Percentiles rank a stretch among this genome's conserved stretches.
These are phyloP conservation scores for Rubroshorea leprosula DNA, from an alignment of 345 rosid species.

Conservation along the genomic window DNA sequence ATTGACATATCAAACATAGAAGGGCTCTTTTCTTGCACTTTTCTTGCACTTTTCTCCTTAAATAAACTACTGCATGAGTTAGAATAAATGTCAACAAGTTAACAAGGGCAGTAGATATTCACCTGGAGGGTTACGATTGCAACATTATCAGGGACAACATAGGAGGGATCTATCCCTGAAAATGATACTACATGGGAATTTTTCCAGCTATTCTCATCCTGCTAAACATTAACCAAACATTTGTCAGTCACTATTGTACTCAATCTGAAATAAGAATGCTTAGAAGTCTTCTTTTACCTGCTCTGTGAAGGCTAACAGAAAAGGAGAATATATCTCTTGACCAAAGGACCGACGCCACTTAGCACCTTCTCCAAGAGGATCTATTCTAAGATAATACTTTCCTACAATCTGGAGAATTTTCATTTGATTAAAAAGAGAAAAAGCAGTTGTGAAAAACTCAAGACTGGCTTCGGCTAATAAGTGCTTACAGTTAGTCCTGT, in stretches of 20 bases:
- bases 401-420: conserved; percentile 12
- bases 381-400: conserved; percentile 18
- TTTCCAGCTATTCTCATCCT: conserved; percentile 14
- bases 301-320: conserved; percentile 20
- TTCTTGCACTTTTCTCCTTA: too few species aligned
- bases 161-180: conserved; percentile 11
- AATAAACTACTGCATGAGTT: too few species aligned
- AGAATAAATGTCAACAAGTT: background rate
- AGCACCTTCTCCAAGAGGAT: conserved; percentile 18
- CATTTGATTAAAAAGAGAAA: conserved; percentile 1
- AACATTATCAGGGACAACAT: conserved; percentile 18
- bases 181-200: conserved; percentile 8
- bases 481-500: conserved; percentile 58
- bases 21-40: too few species aligned
- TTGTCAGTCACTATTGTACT: background rate
- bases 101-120: too few species aligned
- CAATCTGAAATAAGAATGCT: background rate
- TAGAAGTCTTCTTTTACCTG: conserved; percentile 10
- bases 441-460: background rate
- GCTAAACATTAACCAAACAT: conserved; percentile 6
- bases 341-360: conserved; percentile 22
- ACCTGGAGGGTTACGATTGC: conserved; percentile 20
- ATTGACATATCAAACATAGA: background rate
- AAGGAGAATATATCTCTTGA: conserved; percentile 19
- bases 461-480: background rate